These are phyloP conservation scores for Pterocarpus macrocarpus DNA, from an alignment of 306 rosid species.

Conservation along the genomic window DNA sequence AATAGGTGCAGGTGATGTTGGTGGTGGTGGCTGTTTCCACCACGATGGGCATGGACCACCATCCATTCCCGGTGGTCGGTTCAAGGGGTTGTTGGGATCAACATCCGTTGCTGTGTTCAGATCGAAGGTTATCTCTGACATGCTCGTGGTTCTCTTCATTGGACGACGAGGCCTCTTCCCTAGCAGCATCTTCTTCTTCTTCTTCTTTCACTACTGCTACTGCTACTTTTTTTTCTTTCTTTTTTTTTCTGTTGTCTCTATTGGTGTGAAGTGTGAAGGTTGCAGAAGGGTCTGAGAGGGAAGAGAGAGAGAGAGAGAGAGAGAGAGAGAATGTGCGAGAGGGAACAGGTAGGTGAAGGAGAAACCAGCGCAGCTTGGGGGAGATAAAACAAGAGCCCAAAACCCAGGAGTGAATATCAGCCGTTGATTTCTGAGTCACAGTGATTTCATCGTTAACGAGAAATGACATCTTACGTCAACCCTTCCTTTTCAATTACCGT, in stretches of 20 bases:
- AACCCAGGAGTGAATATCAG: slow-evolving; percentile 62
- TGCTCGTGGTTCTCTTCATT: slow-evolving; percentile 84
- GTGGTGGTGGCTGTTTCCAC: background rate
- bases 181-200: slow-evolving; percentile 62
- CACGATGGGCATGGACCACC: slow-evolving; percentile 2
- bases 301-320: background rate
- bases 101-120: slow-evolving; percentile 52
- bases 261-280: background rate
- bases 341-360: slow-evolving; percentile 10
- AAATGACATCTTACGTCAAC: slow-evolving; percentile 55
- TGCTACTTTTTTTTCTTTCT: background rate
- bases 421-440: slow-evolving; percentile 57
- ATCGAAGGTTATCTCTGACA: slow-evolving; percentile 84
- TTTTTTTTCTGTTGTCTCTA: background rate
- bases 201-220: background rate
- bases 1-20: background rate
- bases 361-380: slow-evolving; percentile 46
- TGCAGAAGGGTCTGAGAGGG: slow-evolving; percentile 17
- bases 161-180: slow-evolving; percentile 89
- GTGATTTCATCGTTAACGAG: slow-evolving; percentile 43
- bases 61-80: background rate
- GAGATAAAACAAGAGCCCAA: slow-evolving; percentile 69
- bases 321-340: background rate
- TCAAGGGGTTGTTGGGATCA: slow-evolving; percentile 45
- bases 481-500: slow-evolving; percentile 24